phyloP scores from a whole-genome alignment of 495 filamentous ascomycete species.

The Lepraria neglecta region DNA sequence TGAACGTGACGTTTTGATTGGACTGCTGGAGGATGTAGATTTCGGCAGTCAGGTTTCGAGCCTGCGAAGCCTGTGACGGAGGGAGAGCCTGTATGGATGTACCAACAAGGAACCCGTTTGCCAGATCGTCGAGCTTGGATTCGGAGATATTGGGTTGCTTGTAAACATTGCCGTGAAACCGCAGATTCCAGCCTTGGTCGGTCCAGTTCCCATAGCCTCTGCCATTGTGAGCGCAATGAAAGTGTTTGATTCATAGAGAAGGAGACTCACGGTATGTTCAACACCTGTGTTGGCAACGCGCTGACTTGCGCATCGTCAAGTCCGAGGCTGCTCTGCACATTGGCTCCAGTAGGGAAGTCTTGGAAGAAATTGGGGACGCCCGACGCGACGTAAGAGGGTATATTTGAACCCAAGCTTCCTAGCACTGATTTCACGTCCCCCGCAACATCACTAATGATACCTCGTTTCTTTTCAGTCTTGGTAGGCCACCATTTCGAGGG shows the following conservation, averaged over 20 bases:
- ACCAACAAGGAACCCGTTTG: slow-evolving; percentile 63
- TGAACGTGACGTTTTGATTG: slow-evolving; percentile 54
- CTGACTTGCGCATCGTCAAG: slow-evolving; percentile 50
- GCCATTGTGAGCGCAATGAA: slow-evolving; percentile 8
- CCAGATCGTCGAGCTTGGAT: slow-evolving; percentile 56
- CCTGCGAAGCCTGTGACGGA: slow-evolving; percentile 52
- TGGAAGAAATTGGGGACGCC: slow-evolving; percentile 64
- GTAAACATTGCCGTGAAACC: slow-evolving; percentile 73
- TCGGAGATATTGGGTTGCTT: slow-evolving; percentile 63
- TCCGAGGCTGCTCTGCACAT: slow-evolving; percentile 53
- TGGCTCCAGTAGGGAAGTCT: slow-evolving; percentile 54
- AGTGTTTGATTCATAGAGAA: not conserved
- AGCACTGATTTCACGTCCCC: slow-evolving; percentile 39
- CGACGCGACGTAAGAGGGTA: slow-evolving; percentile 56
- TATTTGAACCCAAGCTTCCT: slow-evolving; percentile 39
- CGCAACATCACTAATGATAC: slow-evolving; percentile 44
- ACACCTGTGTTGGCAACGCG: slow-evolving; percentile 59
- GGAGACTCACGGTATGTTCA: slow-evolving; percentile 56
- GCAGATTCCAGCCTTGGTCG: slow-evolving; percentile 65
- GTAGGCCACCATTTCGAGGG: slow-evolving; percentile 35
- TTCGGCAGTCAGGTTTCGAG: slow-evolving; percentile 63
- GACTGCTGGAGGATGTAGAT: slow-evolving; percentile 68
- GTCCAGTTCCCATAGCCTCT: slow-evolving; percentile 79
- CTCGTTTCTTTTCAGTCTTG: slow-evolving; percentile 37
- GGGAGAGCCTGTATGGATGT: slow-evolving; percentile 54